phyloP scores from a whole-genome alignment of 1,284 basidiomycete genomes.

The Volvariella volvacea region DNA sequence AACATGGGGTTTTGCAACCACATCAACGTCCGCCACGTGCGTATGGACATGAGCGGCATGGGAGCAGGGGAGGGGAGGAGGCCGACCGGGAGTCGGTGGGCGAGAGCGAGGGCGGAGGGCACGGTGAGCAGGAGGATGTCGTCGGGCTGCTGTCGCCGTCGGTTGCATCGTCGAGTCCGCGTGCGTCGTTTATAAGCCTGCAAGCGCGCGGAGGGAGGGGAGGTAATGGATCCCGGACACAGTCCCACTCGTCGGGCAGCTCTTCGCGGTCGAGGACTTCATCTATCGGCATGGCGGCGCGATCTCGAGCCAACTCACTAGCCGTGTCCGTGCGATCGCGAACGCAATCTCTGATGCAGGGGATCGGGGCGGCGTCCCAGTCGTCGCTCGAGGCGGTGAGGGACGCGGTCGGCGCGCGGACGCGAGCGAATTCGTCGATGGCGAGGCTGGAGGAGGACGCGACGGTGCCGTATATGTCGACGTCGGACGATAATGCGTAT shows the following conservation, averaged over 20 bases:
- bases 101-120: conserved; percentile 41
- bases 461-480: conserved; percentile 6
- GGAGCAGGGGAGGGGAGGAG: conserved; percentile 17
- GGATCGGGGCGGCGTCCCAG: conserved; percentile 51
- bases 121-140: conserved; percentile 60
- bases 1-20: too few relatives aligned
- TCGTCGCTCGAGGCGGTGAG: conserved; percentile 53
- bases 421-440: conserved; percentile 52
- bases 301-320: conserved; percentile 44
- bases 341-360: conserved; percentile 58
- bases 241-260: not conserved
- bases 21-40: not conserved
- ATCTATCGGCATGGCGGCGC: conserved; percentile 18
- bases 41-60: not conserved
- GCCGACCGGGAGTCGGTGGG: conserved; percentile 29
- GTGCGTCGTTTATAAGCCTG: conserved; percentile 18
- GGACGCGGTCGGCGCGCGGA: conserved; percentile 16
- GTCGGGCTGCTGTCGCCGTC: not conserved
- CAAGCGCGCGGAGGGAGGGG: conserved; percentile 5
- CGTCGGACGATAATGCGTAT: not conserved
- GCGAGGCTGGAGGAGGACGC: conserved; percentile 49
- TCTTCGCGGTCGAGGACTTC: conserved; percentile 20
- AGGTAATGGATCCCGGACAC: not conserved
- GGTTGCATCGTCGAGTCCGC: conserved; percentile 7
- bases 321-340: conserved; percentile 46